Conservation (phyloP, 2,329 filamentous ascomycete genomes). For the Boeremia exigua region DNA sequence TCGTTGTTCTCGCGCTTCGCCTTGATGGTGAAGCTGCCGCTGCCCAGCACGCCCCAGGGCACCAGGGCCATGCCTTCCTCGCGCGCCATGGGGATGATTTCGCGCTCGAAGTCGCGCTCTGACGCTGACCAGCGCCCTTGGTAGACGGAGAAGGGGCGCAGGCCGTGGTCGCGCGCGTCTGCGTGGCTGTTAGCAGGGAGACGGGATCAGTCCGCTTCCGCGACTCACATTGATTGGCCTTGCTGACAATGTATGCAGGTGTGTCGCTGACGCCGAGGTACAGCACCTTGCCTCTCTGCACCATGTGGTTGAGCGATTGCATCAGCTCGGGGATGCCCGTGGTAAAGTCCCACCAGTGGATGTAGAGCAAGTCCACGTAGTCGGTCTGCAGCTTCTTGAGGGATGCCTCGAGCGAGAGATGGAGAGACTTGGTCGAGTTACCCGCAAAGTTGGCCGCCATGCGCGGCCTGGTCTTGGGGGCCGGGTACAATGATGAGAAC, state of each 20-base stretch:
- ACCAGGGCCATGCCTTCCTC: constrained; percentile 68
- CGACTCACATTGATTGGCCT: constrained; percentile 53
- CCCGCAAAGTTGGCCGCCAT: constrained; percentile 52
- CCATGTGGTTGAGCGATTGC: constrained; percentile 46
- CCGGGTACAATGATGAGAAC: constrained; percentile 50
- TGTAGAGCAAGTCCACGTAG: constrained; percentile 50
- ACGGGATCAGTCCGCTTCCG: too few species aligned
- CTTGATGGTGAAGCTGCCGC: constrained; percentile 51
- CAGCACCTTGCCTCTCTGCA: constrained; percentile 47
- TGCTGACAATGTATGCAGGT: constrained; percentile 52
- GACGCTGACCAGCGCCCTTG: constrained; percentile 68
- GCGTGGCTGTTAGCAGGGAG: background rate
- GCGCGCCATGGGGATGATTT: constrained; percentile 71
- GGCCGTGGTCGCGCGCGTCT: constrained; percentile 60
- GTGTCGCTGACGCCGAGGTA: constrained; percentile 50
- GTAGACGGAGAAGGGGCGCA: constrained; percentile 60
- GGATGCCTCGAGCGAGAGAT: constrained; percentile 46
- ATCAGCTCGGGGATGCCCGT: constrained; percentile 48
- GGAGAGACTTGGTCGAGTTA: constrained; percentile 49
- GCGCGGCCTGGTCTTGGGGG: constrained; percentile 33
- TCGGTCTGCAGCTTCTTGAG: constrained; percentile 51
- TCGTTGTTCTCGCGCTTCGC: constrained; percentile 48
- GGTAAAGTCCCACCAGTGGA: constrained; percentile 52
- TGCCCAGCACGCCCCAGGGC: constrained; percentile 62
- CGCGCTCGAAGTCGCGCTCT: constrained; percentile 71